These are phyloP conservation scores for Chaetomium cochliodes DNA, from an alignment of 495 filamentous ascomycete genomes.

Conservation along the genomic window DNA sequence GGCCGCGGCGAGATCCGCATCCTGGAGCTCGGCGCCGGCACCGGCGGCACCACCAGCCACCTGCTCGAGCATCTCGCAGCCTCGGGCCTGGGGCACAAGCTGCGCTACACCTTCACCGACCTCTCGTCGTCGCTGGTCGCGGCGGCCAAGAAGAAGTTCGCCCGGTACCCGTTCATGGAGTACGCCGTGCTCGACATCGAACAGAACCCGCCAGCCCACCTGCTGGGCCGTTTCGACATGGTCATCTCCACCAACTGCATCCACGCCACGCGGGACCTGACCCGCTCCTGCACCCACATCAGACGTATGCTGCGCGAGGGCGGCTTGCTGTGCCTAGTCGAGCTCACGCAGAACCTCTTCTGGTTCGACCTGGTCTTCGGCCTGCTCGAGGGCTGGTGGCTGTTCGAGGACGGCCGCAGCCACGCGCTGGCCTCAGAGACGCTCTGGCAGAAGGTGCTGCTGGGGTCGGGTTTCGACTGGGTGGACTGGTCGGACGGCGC, in stretches of 20 bases:
- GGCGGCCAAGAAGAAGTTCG: conserved; percentile 46
- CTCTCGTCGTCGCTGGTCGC: conserved; percentile 53
- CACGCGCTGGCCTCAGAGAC: conserved; percentile 36
- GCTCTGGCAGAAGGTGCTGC: background rate
- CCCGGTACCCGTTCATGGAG: conserved; percentile 39
- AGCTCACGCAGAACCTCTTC: conserved; percentile 38
- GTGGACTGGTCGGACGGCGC: too few species aligned
- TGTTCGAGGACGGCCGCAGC: conserved; percentile 49
- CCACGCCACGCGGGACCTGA: too few species aligned
- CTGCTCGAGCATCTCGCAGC: conserved; percentile 17
- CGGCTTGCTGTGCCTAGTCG: conserved; percentile 40
- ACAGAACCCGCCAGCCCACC: conserved; percentile 50
- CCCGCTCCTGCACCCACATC: background rate
- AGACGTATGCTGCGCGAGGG: background rate
- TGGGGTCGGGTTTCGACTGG: background rate
- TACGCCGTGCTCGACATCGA: conserved; percentile 50
- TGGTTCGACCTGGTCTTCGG: conserved; percentile 54
- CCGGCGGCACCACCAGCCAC: conserved; percentile 46
- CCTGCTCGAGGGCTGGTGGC: conserved; percentile 58
- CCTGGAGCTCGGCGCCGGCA: conserved; percentile 56
- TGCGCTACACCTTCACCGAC: conserved; percentile 55
- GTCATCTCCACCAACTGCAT: too few species aligned
- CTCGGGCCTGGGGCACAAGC: conserved; percentile 32
- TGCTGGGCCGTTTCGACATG: conserved; percentile 21
- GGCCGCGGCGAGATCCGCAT: conserved; percentile 27